Base-by-base conservation (phyloP, 2,329 filamentous ascomycete species). In the Pestalotiopsis sp. region DNA sequence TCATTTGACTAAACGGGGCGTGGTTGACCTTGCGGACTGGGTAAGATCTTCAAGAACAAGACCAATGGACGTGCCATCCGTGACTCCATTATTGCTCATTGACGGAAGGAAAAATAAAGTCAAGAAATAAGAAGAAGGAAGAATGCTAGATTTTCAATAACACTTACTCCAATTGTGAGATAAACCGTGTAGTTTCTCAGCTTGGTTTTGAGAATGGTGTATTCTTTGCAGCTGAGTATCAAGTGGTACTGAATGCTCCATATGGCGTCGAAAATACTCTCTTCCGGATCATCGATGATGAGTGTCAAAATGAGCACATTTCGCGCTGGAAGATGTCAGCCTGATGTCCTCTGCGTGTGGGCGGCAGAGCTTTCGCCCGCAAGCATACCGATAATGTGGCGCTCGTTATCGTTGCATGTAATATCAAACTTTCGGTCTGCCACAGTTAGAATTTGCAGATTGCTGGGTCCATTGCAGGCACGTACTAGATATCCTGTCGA, bases 161-260 rank as follows among this genome's bases (percentile, higher is more conserved):
- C 31, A 45, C 41, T 45, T 4, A 45, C 41, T 17, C 17, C 12
- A 17, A 45, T 45, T 45, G 1, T 14, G 12, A 11, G 41, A 45
- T 4, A 45, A 17, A 4, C 41, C 41, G 40, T 49, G 23, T 20
- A 65, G 61, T 20, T 49, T 65, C 14, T 20, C 23, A 20, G 61
- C n/a, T 45, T 63, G 31, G 61, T n/a, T 25, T 17, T 23, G 40
- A 23, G 23, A 17, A n/a, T 9, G 61, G 17, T 25, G 11, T 13
- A 23, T 14, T n/a, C 36, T 13, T 14, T 4, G 25, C 23, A 14
- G 41, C 25, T 31, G 17, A 66, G 23, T n/a, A 36, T 25, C 23
- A 66, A 17, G 31, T 66, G 31, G n/a, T 25, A 66, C 4, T 58
- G 20, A 11, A 66, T 58, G 17, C 31, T 58, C 64, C 64, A 66